Percentiles rank a stretch among this genome's conserved stretches.
Evolutionary conservation across 1,284 basidiomycete species (phyloP).

Genomic region (Mycena sp.): DNA sequence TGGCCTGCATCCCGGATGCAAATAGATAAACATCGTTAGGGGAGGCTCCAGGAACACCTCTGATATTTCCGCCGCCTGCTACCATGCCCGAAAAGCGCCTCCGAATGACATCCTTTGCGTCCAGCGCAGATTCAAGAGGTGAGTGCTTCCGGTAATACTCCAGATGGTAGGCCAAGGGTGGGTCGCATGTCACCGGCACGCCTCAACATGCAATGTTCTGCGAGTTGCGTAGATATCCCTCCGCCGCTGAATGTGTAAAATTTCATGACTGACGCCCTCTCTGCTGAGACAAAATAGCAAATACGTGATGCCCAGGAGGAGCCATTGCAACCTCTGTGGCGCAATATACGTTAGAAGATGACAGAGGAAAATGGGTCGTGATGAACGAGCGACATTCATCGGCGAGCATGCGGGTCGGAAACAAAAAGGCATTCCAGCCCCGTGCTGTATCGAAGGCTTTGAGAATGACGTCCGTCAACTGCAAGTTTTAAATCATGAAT

Average conservation of each 20-base stretch:
- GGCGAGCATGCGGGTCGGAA: slow-evolving; percentile 78
- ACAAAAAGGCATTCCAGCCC: slow-evolving; percentile 80
- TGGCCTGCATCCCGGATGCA: slow-evolving; percentile 25
- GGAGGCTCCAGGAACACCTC: slow-evolving; percentile 21
- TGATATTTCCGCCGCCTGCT: slow-evolving; percentile 52
- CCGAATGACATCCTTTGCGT: slow-evolving; percentile 22
- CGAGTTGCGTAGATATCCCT: slow-evolving; percentile 24
- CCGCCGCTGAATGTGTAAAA: too few relatives aligned
- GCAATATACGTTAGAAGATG: slow-evolving; percentile 11
- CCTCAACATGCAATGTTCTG: slow-evolving; percentile 21
- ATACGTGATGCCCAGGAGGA: slow-evolving; percentile 22
- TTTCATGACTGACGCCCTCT: slow-evolving; percentile 8
- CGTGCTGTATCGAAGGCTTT: slow-evolving; percentile 67
- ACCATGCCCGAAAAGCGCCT: slow-evolving; percentile 20
- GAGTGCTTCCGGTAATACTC: slow-evolving; percentile 96
- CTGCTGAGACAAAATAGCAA: slow-evolving; percentile 25
- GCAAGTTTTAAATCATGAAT: slow-evolving; percentile 6
- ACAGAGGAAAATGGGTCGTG: slow-evolving; percentile 54
- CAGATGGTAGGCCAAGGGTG: slow-evolving; percentile 44
- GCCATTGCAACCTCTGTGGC: slow-evolving; percentile 19
- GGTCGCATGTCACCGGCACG: neutral
- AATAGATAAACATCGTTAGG: slow-evolving; percentile 29
- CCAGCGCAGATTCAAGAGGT: slow-evolving; percentile 54
- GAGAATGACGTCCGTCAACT: slow-evolving; percentile 83
- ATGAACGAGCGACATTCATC: slow-evolving; percentile 82